Conservation (phyloP, 768 basidiomycete species). For the Podaxis sp. region DNA sequence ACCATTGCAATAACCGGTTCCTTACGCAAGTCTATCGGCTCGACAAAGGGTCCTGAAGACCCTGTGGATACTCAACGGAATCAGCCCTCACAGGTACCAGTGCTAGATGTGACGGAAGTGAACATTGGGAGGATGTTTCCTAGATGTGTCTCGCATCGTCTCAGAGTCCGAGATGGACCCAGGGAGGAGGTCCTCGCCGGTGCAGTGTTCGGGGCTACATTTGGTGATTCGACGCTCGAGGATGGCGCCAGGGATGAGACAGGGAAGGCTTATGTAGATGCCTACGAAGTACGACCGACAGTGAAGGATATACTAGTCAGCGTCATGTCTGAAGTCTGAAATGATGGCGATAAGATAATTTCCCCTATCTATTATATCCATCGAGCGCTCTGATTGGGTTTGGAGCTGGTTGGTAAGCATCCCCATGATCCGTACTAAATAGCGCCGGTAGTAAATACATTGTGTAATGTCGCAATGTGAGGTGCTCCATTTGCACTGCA, state of each 20-base stretch:
- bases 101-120: slow-evolving; percentile 63
- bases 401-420: not conserved
- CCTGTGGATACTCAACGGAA: not conserved
- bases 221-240: slow-evolving; percentile 20
- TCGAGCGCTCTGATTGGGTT: not conserved
- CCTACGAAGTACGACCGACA: slow-evolving; percentile 35
- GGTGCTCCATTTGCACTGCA: not conserved
- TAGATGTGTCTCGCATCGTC: slow-evolving; percentile 70
- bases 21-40: not conserved
- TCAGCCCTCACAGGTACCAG: slow-evolving; percentile 6
- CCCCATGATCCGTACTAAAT: not conserved
- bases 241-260: slow-evolving; percentile 3
- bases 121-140: slow-evolving; percentile 76
- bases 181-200: slow-evolving; percentile 70
- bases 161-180: slow-evolving; percentile 68
- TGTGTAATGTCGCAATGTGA: not conserved
- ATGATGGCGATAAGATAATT: not conserved
- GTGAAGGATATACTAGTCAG: slow-evolving; percentile 68
- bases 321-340: slow-evolving; percentile 51
- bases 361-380: not conserved
- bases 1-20: not conserved
- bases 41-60: not conserved
- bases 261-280: slow-evolving; percentile 9
- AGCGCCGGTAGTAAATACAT: not conserved
- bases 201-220: slow-evolving; percentile 57